Evolutionary conservation across 148 eudicot genomes (phyloP).

Genomic region (Rhododendron ferrugineum): DNA sequence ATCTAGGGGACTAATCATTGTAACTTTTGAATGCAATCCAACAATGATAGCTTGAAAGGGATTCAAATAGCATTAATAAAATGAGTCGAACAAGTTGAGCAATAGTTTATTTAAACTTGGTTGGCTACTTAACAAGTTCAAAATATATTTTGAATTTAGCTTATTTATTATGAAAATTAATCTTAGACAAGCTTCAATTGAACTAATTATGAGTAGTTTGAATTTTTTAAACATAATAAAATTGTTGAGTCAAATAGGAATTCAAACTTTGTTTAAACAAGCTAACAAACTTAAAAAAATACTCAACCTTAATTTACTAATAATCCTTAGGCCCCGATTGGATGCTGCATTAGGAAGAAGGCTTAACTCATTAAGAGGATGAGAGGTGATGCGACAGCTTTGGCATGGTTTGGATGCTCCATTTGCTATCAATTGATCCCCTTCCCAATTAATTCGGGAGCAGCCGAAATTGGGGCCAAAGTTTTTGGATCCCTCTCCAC

Average conservation of each 20-base stretch:
- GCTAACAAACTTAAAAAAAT: too few relatives aligned
- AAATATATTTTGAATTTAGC: neutral
- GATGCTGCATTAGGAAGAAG: too few relatives aligned
- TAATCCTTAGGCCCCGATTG: too few relatives aligned
- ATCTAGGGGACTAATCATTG: neutral
- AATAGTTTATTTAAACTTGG: neutral
- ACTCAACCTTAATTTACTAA: too few relatives aligned
- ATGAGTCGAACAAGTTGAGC: neutral
- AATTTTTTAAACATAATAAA: neutral
- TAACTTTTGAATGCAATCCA: neutral
- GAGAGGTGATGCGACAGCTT: too few relatives aligned
- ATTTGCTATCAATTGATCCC: too few relatives aligned
- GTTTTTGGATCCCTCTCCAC: too few relatives aligned
- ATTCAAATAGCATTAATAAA: neutral
- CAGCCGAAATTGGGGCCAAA: too few relatives aligned
- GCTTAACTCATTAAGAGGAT: too few relatives aligned
- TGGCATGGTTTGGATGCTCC: too few relatives aligned
- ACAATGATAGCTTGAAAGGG: neutral
- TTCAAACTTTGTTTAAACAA: neutral
- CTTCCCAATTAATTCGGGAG: too few relatives aligned
- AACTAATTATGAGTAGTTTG: neutral
- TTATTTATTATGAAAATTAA: neutral
- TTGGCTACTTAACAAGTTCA: neutral
- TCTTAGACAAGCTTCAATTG: neutral
- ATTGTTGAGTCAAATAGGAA: neutral